Evolutionary conservation across 1,139 yeast species (phyloP).

Genomic region (Nakaseomyces nivariensis): DNA sequence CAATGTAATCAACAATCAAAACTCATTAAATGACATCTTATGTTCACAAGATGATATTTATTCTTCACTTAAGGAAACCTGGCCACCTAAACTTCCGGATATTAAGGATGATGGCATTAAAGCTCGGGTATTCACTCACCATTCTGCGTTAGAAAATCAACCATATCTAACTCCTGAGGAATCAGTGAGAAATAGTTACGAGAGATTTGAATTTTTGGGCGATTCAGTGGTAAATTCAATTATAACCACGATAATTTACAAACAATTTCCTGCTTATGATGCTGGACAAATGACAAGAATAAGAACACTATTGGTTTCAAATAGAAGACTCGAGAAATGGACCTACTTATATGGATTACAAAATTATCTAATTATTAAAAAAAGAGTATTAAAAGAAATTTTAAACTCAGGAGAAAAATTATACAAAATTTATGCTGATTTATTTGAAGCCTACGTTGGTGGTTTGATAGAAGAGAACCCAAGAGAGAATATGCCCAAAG

Average conservation of each 20-base stretch:
- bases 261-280: background rate
- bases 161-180: slow-evolving; percentile 1
- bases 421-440: slow-evolving; percentile 1
- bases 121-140: slow-evolving; percentile 1
- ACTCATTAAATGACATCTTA: background rate
- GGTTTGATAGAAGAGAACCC: slow-evolving; percentile 1
- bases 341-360: slow-evolving; percentile 1
- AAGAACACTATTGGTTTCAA: background rate
- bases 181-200: background rate
- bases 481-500: slow-evolving; percentile 1
- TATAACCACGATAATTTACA: background rate
- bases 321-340: slow-evolving; percentile 2
- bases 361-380: background rate
- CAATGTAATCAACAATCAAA: background rate
- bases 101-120: background rate
- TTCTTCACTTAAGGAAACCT: background rate
- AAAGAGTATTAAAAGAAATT: background rate
- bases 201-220: slow-evolving; percentile 1
- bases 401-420: background rate
- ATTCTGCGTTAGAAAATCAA: background rate
- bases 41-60: background rate
- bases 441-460: slow-evolving; percentile 2
- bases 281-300: slow-evolving; percentile 1
- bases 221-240: slow-evolving; percentile 1
- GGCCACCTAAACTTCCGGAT: background rate